phyloP scores from a whole-genome alignment of 768 basidiomycete genomes.

The Coprinopsis strossmayeri region DNA sequence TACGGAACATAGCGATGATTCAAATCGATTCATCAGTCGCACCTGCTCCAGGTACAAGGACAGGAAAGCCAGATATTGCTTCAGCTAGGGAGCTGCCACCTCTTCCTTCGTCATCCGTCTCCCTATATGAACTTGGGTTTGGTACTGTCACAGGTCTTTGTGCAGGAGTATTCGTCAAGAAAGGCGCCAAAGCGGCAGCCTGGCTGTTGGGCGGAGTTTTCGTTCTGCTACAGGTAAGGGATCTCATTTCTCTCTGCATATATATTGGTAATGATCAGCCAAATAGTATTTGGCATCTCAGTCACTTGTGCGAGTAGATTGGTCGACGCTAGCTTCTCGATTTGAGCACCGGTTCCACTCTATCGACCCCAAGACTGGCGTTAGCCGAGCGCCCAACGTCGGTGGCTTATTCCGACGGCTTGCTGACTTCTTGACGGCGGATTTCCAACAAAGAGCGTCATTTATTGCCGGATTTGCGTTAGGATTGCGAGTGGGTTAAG shows the following conservation, averaged over 20 bases:
- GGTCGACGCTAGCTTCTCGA: slow-evolving; percentile 53
- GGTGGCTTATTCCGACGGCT: slow-evolving; percentile 59
- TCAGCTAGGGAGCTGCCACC: slow-evolving; percentile 28
- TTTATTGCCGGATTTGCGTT: slow-evolving; percentile 81
- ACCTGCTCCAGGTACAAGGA: background rate
- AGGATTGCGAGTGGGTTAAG: slow-evolving; percentile 75
- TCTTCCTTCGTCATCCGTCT: slow-evolving; percentile 70
- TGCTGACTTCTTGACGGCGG: slow-evolving; percentile 80
- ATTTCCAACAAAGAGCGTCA: slow-evolving; percentile 87
- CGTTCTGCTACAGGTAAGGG: slow-evolving; percentile 77
- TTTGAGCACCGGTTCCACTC: slow-evolving; percentile 76
- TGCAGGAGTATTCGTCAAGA: slow-evolving; percentile 91
- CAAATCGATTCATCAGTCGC: background rate
- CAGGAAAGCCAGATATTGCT: background rate
- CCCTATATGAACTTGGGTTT: slow-evolving; percentile 75
- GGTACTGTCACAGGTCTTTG: slow-evolving; percentile 87
- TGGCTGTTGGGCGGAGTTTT: slow-evolving; percentile 89
- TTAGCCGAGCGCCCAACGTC: slow-evolving; percentile 55
- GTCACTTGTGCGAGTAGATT: slow-evolving; percentile 74
- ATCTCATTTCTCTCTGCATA: background rate
- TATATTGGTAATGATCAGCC: background rate
- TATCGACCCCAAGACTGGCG: slow-evolving; percentile 43
- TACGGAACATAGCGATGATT: background rate
- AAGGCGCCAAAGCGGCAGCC: slow-evolving; percentile 80
- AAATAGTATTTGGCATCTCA: slow-evolving; percentile 77